phyloP scores from a whole-genome alignment of 768 basidiomycete species.

The Rhodotorula kratochvilovae region DNA sequence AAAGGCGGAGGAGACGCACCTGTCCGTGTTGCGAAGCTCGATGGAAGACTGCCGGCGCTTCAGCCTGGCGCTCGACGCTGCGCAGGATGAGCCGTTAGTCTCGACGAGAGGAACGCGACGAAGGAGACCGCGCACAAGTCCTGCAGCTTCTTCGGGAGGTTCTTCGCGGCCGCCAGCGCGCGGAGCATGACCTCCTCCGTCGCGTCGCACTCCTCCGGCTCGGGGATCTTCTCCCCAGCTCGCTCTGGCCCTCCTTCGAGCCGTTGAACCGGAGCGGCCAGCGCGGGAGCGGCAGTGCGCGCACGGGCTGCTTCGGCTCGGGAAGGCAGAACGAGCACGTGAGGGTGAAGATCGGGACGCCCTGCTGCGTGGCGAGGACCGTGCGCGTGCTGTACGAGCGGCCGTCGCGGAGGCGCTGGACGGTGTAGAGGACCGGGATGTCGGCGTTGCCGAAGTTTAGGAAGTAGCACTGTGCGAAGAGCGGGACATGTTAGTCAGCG shows the following conservation, averaged over 20 bases:
- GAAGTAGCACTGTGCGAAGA: conserved; percentile 35
- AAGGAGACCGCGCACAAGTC: conserved; percentile 24
- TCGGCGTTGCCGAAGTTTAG: conserved; percentile 43
- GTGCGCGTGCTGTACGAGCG: conserved; percentile 40
- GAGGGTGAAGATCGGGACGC: conserved; percentile 42
- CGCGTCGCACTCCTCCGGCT: conserved; percentile 37
- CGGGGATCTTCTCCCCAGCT: conserved; percentile 21
- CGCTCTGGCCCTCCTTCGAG: conserved; percentile 13
- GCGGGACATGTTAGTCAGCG: not conserved
- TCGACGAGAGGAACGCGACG: not conserved
- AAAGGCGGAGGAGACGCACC: not conserved
- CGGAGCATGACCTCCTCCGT: conserved; percentile 39
- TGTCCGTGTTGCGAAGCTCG: conserved; percentile 40
- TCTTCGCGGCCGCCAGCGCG: conserved; percentile 18
- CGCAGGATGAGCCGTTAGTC: too few species aligned
- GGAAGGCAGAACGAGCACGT: conserved; percentile 41
- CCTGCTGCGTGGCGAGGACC: conserved; percentile 41
- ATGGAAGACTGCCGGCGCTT: conserved; percentile 41
- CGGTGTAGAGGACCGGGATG: conserved; percentile 42
- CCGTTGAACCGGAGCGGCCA: conserved; percentile 14
- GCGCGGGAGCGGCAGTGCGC: conserved; percentile 17
- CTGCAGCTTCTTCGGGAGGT: conserved; percentile 34
- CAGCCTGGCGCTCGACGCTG: conserved; percentile 32
- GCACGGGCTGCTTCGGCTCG: conserved; percentile 40
- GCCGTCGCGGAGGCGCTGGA: conserved; percentile 40